phyloP scores from a whole-genome alignment of 1,284 basidiomycete genomes.

The Cryptococcus sp. region DNA sequence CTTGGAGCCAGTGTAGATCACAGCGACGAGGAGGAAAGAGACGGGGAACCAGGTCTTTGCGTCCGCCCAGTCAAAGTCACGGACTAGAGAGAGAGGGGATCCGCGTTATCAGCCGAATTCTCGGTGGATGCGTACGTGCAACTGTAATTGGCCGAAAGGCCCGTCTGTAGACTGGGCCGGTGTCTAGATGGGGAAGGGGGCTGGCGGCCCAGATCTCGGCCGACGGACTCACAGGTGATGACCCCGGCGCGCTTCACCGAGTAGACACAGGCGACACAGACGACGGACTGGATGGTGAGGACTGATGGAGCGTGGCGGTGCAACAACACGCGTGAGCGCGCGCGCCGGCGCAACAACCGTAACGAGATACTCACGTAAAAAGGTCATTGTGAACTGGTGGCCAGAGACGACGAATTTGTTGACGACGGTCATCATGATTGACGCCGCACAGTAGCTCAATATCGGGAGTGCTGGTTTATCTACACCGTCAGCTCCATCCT shows the following conservation, averaged over 20 bases:
- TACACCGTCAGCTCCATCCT: background rate
- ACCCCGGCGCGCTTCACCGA: slow-evolving; percentile 70
- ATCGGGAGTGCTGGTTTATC: slow-evolving; percentile 56
- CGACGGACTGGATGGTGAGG: slow-evolving; percentile 83
- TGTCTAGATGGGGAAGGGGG: too few relatives aligned
- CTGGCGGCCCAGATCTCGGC: background rate
- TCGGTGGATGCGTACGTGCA: background rate
- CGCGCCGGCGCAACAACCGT: background rate
- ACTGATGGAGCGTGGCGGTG: too few relatives aligned
- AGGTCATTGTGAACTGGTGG: slow-evolving; percentile 91
- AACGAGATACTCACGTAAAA: slow-evolving; percentile 56
- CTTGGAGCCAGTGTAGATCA: slow-evolving; percentile 98
- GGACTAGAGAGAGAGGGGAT: slow-evolving; percentile 52
- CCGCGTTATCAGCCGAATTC: background rate
- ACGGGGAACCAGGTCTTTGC: slow-evolving; percentile 94
- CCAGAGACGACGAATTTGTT: slow-evolving; percentile 99
- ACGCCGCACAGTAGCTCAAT: slow-evolving; percentile 85
- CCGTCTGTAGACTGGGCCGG: too few relatives aligned
- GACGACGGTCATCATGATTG: slow-evolving; percentile 95
- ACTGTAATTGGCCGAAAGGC: background rate
- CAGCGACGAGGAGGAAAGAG: slow-evolving; percentile 83
- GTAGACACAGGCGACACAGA: slow-evolving; percentile 76
- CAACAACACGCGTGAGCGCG: background rate
- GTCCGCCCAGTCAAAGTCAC: slow-evolving; percentile 77
- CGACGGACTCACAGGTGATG: slow-evolving; percentile 60